Percentiles rank a stretch among this genome's conserved stretches.
These are phyloP conservation scores for Deakozyma indianensis DNA, from an alignment of 805 yeast species.

Conservation along the genomic window DNA sequence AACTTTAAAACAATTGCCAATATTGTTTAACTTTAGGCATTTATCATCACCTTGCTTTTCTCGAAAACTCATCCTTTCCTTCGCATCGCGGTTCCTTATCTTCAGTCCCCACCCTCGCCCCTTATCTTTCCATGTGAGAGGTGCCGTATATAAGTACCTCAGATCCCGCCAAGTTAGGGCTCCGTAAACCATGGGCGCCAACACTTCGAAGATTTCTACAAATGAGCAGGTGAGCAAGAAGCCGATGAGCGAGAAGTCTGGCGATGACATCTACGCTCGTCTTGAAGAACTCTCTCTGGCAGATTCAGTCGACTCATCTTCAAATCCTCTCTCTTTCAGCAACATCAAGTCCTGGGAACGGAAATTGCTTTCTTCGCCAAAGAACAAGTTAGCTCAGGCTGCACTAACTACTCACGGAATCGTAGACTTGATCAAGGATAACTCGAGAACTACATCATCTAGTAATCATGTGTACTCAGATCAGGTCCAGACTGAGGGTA, in stretches of 20 bases:
- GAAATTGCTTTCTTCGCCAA: slow-evolving; percentile 28
- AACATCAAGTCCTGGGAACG: slow-evolving; percentile 29
- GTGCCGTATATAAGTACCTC: no score
- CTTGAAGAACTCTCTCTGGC: not conserved
- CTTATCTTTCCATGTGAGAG: no score
- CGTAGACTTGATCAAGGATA: slow-evolving; percentile 2
- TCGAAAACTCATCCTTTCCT: no score
- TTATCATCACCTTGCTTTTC: no score
- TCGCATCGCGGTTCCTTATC: no score
- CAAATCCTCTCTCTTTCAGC: slow-evolving; percentile 19
- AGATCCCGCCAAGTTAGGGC: no score
- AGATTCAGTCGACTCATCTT: not conserved
- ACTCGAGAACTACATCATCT: slow-evolving; percentile 15
- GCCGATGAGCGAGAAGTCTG: not conserved
- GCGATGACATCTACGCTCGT: not conserved
- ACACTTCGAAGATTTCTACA: not conserved
- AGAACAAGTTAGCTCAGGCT: slow-evolving; percentile 29
- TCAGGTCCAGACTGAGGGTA: slow-evolving; percentile 33
- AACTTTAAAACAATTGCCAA: no score
- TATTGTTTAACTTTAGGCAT: no score
- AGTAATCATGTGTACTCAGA: slow-evolving; percentile 23
- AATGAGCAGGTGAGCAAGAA: not conserved
- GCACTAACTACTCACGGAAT: not conserved
- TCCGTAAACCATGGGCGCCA: slow-evolving; percentile 1
- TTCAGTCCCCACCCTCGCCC: no score